These are phyloP conservation scores for Pyrrhoderma noxium DNA, from an alignment of 1,284 basidiomycete genomes.

Conservation along the genomic window DNA sequence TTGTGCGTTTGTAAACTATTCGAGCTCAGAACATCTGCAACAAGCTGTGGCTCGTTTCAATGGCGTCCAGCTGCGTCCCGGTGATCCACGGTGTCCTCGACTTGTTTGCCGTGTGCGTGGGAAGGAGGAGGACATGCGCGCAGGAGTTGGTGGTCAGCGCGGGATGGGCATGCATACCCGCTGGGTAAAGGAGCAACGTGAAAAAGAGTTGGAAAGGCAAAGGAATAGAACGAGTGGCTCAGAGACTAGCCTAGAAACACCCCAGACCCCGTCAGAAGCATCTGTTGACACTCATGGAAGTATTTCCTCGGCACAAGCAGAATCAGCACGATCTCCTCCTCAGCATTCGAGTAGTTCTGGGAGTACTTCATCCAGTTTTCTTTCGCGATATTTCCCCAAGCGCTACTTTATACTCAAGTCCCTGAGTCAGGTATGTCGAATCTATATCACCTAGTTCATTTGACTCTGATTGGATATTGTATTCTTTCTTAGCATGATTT, in stretches of 20 bases:
- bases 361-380: conserved; percentile 68
- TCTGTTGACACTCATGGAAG: conserved; percentile 18
- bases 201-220: conserved; percentile 22
- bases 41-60: conserved; percentile 70
- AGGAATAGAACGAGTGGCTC: conserved; percentile 7
- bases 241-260: conserved; percentile 3
- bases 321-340: conserved; percentile 16
- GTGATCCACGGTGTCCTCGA: conserved; percentile 67
- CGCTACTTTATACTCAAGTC: conserved; percentile 94
- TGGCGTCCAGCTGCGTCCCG: conserved; percentile 54
- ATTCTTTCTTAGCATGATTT: conserved; percentile 58
- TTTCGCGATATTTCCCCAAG: conserved; percentile 70
- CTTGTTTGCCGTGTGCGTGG: conserved; percentile 83
- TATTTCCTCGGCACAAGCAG: conserved; percentile 10
- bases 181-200: conserved; percentile 65
- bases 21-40: conserved; percentile 54
- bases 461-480: conserved; percentile 2
- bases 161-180: conserved; percentile 78
- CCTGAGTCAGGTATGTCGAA: conserved; percentile 61
- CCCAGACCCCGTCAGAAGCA: neutral
- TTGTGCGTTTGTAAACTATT: conserved; percentile 91
- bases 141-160: conserved; percentile 88
- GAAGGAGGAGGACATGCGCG: conserved; percentile 80
- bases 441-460: conserved; percentile 1
- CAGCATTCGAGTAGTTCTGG: conserved; percentile 58